Conservation (phyloP, 83 land plant genomes). For the Picea abies region DNA sequence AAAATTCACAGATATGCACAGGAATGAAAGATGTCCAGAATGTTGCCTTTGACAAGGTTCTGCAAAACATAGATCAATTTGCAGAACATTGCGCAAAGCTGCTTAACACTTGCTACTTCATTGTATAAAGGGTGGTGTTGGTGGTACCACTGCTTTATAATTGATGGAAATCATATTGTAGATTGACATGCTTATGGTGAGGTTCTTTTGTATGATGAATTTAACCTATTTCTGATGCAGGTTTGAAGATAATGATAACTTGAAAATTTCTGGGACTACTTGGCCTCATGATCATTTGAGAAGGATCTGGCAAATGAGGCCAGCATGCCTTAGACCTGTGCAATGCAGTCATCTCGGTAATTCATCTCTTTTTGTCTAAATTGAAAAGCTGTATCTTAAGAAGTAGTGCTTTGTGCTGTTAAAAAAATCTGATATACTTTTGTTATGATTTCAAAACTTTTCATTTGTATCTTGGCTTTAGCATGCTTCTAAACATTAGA, state of each 20-base stretch:
- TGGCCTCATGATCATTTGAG: slow-evolving; percentile 21
- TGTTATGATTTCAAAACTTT: background rate
- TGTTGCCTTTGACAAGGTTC: background rate
- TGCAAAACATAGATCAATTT: background rate
- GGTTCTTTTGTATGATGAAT: background rate
- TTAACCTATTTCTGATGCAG: background rate
- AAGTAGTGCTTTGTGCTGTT: background rate
- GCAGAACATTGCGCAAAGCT: background rate
- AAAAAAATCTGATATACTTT: background rate
- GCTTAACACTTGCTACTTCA: background rate
- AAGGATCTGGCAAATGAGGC: slow-evolving; percentile 60
- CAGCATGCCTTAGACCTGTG: slow-evolving; percentile 53
- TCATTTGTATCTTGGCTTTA: background rate
- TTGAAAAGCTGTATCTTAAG: background rate
- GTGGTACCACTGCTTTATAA: background rate
- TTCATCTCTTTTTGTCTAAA: background rate
- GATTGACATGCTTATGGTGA: background rate
- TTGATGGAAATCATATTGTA: background rate
- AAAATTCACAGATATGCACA: background rate
- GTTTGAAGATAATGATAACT: background rate
- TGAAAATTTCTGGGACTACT: background rate
- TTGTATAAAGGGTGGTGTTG: background rate
- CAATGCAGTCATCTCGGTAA: slow-evolving; percentile 46
- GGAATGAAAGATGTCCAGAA: background rate
- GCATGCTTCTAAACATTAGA: slow-evolving; percentile 1